These are phyloP conservation scores for Gracilaria gracilis DNA, from an alignment of 23 red algal species.

Conservation along the genomic window DNA sequence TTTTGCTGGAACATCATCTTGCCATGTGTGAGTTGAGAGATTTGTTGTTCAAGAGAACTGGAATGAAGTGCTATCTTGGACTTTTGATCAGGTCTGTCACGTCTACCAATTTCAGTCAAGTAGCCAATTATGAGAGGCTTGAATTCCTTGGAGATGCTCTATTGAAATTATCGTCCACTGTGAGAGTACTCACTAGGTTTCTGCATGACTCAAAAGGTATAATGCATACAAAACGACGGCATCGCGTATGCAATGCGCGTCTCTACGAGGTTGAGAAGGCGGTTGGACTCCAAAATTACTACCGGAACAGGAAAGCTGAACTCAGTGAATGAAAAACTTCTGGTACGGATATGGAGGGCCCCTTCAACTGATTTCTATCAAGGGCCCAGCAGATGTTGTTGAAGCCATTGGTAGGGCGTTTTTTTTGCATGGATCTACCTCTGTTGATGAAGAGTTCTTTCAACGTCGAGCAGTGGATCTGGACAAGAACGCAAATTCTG, in stretches of 20 bases:
- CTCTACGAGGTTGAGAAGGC: constrained; percentile 13
- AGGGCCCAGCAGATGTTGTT: constrained; percentile 72
- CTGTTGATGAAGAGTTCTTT: neutral
- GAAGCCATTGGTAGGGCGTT: constrained; percentile 66
- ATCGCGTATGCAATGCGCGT: constrained; percentile 44
- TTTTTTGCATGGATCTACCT: constrained; percentile 52
- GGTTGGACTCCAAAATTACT: constrained; percentile 56
- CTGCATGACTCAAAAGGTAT: constrained; percentile 61
- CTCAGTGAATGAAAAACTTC: constrained; percentile 47
- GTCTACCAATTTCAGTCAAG: constrained; percentile 22
- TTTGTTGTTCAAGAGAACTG: constrained; percentile 17
- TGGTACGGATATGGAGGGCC: constrained; percentile 50
- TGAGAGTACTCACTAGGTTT: constrained; percentile 44
- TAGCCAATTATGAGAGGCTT: constrained; percentile 69
- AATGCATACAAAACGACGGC: constrained; percentile 31
- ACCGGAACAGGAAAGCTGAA: constrained; percentile 8
- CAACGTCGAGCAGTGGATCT: neutral
- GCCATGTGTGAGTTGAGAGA: constrained; percentile 34
- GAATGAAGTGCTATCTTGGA: constrained; percentile 6
- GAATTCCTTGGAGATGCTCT: constrained; percentile 77
- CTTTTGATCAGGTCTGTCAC: constrained; percentile 45
- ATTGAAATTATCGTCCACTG: constrained; percentile 59
- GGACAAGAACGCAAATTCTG: neutral
- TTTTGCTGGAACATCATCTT: constrained; percentile 59
- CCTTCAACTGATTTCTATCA: constrained; percentile 33